Evolutionary conservation across 116 monocot genomes (phyloP), one percentile per base, ranked within the genome.

Genomic region (Iris pallida): DNA sequence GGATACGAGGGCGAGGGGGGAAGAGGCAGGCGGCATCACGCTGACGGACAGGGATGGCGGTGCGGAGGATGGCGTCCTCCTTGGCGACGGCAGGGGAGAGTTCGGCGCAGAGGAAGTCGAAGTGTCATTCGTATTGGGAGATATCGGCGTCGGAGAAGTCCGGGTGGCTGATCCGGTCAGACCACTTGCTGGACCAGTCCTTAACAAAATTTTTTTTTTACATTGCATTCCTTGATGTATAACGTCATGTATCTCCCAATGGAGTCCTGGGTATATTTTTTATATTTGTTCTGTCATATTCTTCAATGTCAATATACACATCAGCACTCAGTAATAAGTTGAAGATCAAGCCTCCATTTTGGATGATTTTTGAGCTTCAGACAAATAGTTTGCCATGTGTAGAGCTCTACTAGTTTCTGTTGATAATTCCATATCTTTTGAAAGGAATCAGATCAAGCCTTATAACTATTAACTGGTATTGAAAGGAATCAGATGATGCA

Each of bases 311-410:
- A 41, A 79, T 41, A 67, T 83, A 79, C 18, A 58, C 81, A 68
- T 77, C 77, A 54, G 76, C 78, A n/a, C n/a, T n/a, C n/a, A n/a
- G n/a, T n/a, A 54, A 81, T 76, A 68, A 90, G 83, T 49, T 75
- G 76, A 51, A 86, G 83, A 69, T 81, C 78, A 73, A 86, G 68
- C 66, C 53, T 76, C 57, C 20, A 63, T 43, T 53, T 68, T 45
- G 73, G 20, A 49, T 17, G 20, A 18, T 45, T 71, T 19, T 9
- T 47, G 18, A 47, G 18, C 17, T 44, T 64, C 43, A 64, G 4
- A 65, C 16, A 42, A 43, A 4, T n/a, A n/a, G 7, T 41, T 56
- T 53, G 57, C n/a, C 20, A 42, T 64, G 11, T 48, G 65, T 8
- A 20, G 16, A 57, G 18, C n/a, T n/a, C 16, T 14, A 55, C 12